Conservation (phyloP, 2,329 filamentous ascomycete genomes). For the Hypocrella siamensis region DNA sequence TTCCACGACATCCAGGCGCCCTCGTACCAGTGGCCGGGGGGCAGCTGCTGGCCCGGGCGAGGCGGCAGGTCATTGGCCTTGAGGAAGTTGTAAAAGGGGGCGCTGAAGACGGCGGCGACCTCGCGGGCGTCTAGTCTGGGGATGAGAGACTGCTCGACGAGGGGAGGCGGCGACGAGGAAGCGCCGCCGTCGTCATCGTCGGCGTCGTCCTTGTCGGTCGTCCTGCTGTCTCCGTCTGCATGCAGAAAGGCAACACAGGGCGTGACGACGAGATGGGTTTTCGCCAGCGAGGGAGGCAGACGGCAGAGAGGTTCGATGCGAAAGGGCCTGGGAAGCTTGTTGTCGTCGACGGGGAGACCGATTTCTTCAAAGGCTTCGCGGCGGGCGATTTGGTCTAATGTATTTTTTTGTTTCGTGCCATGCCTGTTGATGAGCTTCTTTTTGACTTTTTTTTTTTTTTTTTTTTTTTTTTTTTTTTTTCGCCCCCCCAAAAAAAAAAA, state of each 20-base stretch:
- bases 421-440: not conserved
- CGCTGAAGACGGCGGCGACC: constrained; percentile 87
- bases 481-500: no score
- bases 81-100: constrained; percentile 75
- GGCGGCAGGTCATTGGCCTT: constrained; percentile 38
- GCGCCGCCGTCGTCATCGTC: constrained; percentile 8
- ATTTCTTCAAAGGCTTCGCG: constrained; percentile 91
- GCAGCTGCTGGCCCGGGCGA: constrained; percentile 20
- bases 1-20: constrained; percentile 73
- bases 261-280: constrained; percentile 57
- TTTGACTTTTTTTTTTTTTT: not conserved
- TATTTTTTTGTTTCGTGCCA: not conserved
- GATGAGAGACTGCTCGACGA: constrained; percentile 55
- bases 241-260: constrained; percentile 69
- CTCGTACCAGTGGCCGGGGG: constrained; percentile 61
- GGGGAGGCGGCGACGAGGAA: constrained; percentile 13
- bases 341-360: constrained; percentile 60
- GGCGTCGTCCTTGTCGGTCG: constrained; percentile 31
- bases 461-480: not conserved
- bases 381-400: constrained; percentile 64
- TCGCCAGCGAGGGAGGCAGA: constrained; percentile 60
- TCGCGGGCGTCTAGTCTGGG: constrained; percentile 77
- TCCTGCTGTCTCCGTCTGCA: constrained; percentile 22
- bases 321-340: constrained; percentile 59
- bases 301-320: constrained; percentile 76